Percentiles rank a stretch among this genome's conserved stretches.
These are phyloP conservation scores for Volutella citrinella DNA, from an alignment of 2,329 filamentous ascomycete species.

Conservation along the genomic window DNA sequence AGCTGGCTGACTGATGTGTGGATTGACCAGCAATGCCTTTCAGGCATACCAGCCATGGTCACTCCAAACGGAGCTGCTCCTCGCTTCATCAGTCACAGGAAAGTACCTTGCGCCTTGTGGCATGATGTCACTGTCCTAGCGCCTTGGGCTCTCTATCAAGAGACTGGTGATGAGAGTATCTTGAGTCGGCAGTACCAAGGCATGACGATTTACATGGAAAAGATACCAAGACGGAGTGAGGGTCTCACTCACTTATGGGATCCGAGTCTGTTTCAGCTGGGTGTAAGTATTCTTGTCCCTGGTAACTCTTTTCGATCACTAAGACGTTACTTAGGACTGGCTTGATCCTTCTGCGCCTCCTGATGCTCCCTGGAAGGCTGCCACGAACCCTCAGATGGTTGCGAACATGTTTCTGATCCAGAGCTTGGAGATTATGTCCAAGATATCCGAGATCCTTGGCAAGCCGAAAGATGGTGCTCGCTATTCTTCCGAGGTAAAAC, in stretches of 20 bases:
- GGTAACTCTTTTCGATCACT: neutral
- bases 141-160: slow-evolving; percentile 39
- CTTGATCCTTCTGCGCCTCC: slow-evolving; percentile 45
- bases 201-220: slow-evolving; percentile 38
- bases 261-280: slow-evolving; percentile 15
- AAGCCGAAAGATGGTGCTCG: slow-evolving; percentile 12
- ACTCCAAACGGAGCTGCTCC: slow-evolving; percentile 14
- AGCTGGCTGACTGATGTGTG: slow-evolving; percentile 20
- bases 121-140: slow-evolving; percentile 40
- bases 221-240: slow-evolving; percentile 29
- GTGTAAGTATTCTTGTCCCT: slow-evolving; percentile 10
- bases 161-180: slow-evolving; percentile 35
- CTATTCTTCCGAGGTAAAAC: slow-evolving; percentile 8
- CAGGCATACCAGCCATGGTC: slow-evolving; percentile 20
- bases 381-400: slow-evolving; percentile 39
- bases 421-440: slow-evolving; percentile 35
- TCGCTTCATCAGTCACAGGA: slow-evolving; percentile 13
- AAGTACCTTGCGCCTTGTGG: slow-evolving; percentile 36
- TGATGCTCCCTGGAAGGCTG: slow-evolving; percentile 35
- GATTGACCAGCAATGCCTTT: slow-evolving; percentile 14
- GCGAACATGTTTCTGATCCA: slow-evolving; percentile 46
- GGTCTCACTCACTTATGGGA: slow-evolving; percentile 39
- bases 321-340: slow-evolving; percentile 41
- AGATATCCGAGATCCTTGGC: slow-evolving; percentile 32
- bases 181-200: slow-evolving; percentile 38